Conservation (phyloP, 2,329 filamentous ascomycete genomes). For the Clonostachys rosea region DNA sequence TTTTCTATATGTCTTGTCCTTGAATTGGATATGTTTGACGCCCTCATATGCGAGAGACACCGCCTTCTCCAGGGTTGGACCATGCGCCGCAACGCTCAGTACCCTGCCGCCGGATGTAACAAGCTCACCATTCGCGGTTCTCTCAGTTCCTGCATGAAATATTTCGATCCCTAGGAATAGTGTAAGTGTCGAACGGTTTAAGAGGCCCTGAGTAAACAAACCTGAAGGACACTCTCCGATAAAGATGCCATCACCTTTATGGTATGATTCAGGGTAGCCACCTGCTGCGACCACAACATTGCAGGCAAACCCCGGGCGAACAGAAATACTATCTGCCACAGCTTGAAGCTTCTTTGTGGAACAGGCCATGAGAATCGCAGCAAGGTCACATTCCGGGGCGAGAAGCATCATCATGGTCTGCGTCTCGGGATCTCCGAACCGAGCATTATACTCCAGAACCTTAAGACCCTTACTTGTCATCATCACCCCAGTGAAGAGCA, state of each 20-base stretch:
- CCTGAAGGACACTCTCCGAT: conserved; percentile 19
- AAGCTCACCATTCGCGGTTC: conserved; percentile 49
- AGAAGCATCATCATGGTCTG: conserved; percentile 77
- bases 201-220: conserved; percentile 15
- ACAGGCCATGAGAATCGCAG: conserved; percentile 79
- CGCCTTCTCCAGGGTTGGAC: conserved; percentile 64
- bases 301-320: conserved; percentile 60
- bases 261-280: conserved; percentile 77
- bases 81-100: conserved; percentile 74
- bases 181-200: not conserved
- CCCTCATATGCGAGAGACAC: conserved; percentile 77
- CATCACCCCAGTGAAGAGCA: conserved; percentile 81
- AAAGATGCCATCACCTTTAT: conserved; percentile 58
- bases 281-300: conserved; percentile 83
- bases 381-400: conserved; percentile 71
- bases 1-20: conserved; percentile 79
- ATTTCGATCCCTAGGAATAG: conserved; percentile 48
- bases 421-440: conserved; percentile 85
- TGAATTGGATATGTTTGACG: conserved; percentile 63
- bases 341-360: conserved; percentile 65
- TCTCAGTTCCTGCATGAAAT: conserved; percentile 80
- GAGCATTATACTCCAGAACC: conserved; percentile 83
- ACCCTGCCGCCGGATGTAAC: conserved; percentile 77
- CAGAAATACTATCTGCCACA: conserved; percentile 51
- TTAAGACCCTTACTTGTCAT: conserved; percentile 72